Evolutionary conservation across 805 yeast species (phyloP), one percentile per base, ranked within the genome.

Genomic region (Naumovozyma dairenensis): DNA sequence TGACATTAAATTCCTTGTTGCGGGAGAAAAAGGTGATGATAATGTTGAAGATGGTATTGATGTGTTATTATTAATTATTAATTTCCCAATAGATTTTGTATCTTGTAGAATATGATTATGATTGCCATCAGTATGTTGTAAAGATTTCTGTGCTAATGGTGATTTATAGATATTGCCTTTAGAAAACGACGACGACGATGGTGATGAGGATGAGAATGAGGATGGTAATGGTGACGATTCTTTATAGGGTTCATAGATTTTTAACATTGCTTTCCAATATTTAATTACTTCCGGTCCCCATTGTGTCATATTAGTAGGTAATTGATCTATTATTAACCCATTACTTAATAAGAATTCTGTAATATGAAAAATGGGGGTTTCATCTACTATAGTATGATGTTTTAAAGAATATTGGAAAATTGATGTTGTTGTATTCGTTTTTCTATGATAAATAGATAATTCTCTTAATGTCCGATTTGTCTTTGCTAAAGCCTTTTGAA

Each of bases 331-430:
- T 8, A 63, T 59, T 21, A 72, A 62, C 6, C 81, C 82, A 51
- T 77, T 78, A 30, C 74, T 56, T 1, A 74, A 39, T 9, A 80
- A 49, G 10, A 77, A 59, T 45, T 80, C 85, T 0, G 82, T 64
- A 14, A 67, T 50, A 50, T 53, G 77, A 53, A 49, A 76, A 39
- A 66, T 60, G 39, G 55, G 63, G 35, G 50, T 28, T 22, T 46
- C 43, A 6, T 46, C 38, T 1, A 49, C 44, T 19, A 55, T 50
- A 18, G 48, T 49, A 35, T 51, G 58, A 32, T 73, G 70, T 32
- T 74, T 56, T 28, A 80, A 52, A 1, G 85, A 71, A 45, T 76
- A 77, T 36, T 67, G 74, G 32, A 71, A 56, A 4, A 67, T 30
- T 1, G 62, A 35, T 10, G 17, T 7, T 18, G 42, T 36, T n/a